Base-by-base conservation (phyloP, 78 protist genomes). In the Dictyostelium purpureum region DNA sequence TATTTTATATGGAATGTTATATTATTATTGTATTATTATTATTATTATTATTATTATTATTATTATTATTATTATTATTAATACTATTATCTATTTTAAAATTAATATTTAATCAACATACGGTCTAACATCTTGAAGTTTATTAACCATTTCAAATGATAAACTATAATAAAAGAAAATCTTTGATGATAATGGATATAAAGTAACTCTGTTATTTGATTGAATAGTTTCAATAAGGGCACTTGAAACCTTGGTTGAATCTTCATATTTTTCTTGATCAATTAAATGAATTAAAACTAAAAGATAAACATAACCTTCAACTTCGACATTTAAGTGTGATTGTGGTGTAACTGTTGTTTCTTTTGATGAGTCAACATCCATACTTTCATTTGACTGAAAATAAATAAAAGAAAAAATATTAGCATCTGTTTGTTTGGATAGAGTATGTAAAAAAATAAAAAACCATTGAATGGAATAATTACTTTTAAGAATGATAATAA, bases 91-190 rank as follows among this genome's bases (percentile, higher is more conserved):
- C n/a, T n/a, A n/a, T n/a, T n/a, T n/a, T 2, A 43, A 33, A 42
- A 37, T 12, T 6, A 63, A 12, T 7, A n/a, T 1, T 6, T 12
- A 33, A 38, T 14, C 28, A 21, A 77, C 87, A 18, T 65, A 88
- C 94, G 94, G 80, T 79, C 97, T 66, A 63, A 94, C 63, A 52
- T 77, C 90, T 67, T 66, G 76, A 2, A 82, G 65, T 42, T 65
- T 70, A 35, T 76, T 78, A 1, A 40, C 19, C 21, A 89, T 10
- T 75, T 95, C 96, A 66, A 54, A 59, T 21, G 89, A 90, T 79
- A 96, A 69, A 42, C 94, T 63, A 31, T 79, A 85, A 88, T 88
- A 96, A 61, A 96, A 97, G 94, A 57, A 95, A 7, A 79, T 93
- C 14, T 69, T 90, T 24, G 97, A 96, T 11, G 93, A 54, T 14